These are phyloP conservation scores for Fusarium paranaense DNA, from an alignment of 2,329 filamentous ascomycete genomes.

Conservation along the genomic window DNA sequence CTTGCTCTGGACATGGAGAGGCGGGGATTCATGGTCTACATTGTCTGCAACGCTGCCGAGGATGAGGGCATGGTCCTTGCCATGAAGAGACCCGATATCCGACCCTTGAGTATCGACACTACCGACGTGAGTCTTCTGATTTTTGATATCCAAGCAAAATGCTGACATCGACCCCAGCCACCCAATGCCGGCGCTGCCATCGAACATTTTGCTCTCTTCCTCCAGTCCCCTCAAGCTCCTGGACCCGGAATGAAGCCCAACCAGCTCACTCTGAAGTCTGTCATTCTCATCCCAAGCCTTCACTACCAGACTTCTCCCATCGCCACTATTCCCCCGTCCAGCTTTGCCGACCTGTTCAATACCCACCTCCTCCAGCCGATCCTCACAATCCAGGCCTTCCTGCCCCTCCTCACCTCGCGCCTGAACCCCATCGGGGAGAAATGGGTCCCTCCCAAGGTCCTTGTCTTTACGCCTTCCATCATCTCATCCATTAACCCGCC, in stretches of 20 bases:
- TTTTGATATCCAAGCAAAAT: not conserved
- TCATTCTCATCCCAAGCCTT: slow-evolving; percentile 85
- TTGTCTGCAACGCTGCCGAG: slow-evolving; percentile 86
- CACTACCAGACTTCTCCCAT: slow-evolving; percentile 87
- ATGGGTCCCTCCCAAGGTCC: slow-evolving; percentile 71
- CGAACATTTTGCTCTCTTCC: slow-evolving; percentile 76
- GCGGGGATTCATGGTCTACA: slow-evolving; percentile 91
- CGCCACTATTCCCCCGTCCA: slow-evolving; percentile 84
- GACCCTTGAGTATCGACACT: slow-evolving; percentile 84
- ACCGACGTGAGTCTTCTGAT: slow-evolving; percentile 71
- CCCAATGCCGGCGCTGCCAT: slow-evolving; percentile 75
- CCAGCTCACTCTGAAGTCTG: slow-evolving; percentile 79
- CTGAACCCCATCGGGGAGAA: slow-evolving; percentile 65
- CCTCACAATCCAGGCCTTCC: slow-evolving; percentile 86
- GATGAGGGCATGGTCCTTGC: slow-evolving; percentile 84
- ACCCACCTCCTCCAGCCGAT: slow-evolving; percentile 92
- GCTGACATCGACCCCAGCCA: slow-evolving; percentile 61
- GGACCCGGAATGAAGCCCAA: slow-evolving; percentile 82
- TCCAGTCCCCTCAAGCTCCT: slow-evolving; percentile 80
- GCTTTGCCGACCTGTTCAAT: slow-evolving; percentile 91
- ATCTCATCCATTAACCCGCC: slow-evolving; percentile 83
- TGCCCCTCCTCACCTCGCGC: slow-evolving; percentile 78
- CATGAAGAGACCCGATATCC: slow-evolving; percentile 83
- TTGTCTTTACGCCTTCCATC: slow-evolving; percentile 84
- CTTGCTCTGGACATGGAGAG: slow-evolving; percentile 89